These are phyloP conservation scores for Eucalyptus victrix DNA, from an alignment of 345 rosid genomes.

Conservation along the genomic window DNA sequence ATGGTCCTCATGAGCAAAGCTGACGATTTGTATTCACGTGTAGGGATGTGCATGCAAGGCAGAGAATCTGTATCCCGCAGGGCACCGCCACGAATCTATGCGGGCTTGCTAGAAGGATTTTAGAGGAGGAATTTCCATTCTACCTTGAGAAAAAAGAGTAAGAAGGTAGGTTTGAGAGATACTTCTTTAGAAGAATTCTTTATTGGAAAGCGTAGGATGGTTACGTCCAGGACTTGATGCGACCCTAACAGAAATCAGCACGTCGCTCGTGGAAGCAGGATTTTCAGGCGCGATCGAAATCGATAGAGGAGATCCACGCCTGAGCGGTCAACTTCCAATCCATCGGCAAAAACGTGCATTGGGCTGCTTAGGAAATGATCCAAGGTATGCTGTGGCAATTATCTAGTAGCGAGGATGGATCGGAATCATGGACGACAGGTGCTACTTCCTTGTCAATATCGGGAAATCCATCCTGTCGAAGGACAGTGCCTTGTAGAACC, in stretches of 20 bases:
- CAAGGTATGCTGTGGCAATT: background rate
- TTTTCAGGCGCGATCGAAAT: background rate
- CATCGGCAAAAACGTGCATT: background rate
- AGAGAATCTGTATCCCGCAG: background rate
- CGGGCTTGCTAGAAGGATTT: background rate
- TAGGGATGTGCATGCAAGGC: background rate
- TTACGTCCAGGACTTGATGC: background rate
- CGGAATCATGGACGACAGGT: background rate
- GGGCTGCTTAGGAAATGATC: fast-evolving
- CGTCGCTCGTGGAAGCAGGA: background rate
- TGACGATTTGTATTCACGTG: background rate
- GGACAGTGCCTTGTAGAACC: background rate
- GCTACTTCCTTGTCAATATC: background rate
- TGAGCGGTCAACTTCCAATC: background rate
- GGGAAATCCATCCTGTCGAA: background rate
- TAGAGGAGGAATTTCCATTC: background rate
- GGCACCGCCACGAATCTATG: background rate
- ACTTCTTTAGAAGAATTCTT: background rate
- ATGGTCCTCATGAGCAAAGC: background rate
- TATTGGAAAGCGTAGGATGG: background rate
- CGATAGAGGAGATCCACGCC: background rate
- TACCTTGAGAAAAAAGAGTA: background rate
- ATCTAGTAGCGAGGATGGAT: background rate
- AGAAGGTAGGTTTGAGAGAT: background rate
- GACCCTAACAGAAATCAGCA: background rate